phyloP scores from a whole-genome alignment of 2,329 filamentous ascomycete species.

The Teratosphaeria destructans region DNA sequence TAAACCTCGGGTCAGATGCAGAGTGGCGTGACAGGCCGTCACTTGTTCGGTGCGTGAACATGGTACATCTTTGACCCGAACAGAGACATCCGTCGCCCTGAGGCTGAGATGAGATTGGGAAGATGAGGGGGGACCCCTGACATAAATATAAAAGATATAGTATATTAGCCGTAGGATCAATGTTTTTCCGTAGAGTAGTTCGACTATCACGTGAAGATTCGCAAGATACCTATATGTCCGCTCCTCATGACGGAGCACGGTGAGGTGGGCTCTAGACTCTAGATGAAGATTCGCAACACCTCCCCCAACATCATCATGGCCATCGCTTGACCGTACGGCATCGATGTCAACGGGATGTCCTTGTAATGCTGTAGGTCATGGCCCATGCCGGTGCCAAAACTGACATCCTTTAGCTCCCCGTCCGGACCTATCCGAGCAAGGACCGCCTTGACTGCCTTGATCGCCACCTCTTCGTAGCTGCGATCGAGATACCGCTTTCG shows the following conservation, averaged over 20 bases:
- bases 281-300: slow-evolving; percentile 53
- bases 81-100: background rate
- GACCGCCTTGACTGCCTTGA: slow-evolving; percentile 58
- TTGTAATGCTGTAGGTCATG: slow-evolving; percentile 64
- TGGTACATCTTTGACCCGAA: background rate
- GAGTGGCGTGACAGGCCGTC: background rate
- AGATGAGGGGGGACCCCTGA: background rate
- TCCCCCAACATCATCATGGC: slow-evolving; percentile 73
- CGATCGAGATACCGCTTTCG: slow-evolving; percentile 62
- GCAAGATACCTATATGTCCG: too few species aligned
- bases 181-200: background rate
- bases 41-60: background rate
- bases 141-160: too few species aligned
- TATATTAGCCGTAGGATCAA: background rate
- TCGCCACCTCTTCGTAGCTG: slow-evolving; percentile 50
- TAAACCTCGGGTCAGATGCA: background rate
- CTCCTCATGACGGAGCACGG: background rate
- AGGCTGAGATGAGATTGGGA: background rate
- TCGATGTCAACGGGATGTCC: slow-evolving; percentile 64
- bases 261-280: background rate
- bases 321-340: slow-evolving; percentile 81
- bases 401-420: slow-evolving; percentile 63
- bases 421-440: slow-evolving; percentile 53
- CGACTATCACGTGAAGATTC: too few species aligned
- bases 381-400: slow-evolving; percentile 73